Conservation (phyloP, 768 basidiomycete genomes). For the Mycena sanguinolenta region DNA sequence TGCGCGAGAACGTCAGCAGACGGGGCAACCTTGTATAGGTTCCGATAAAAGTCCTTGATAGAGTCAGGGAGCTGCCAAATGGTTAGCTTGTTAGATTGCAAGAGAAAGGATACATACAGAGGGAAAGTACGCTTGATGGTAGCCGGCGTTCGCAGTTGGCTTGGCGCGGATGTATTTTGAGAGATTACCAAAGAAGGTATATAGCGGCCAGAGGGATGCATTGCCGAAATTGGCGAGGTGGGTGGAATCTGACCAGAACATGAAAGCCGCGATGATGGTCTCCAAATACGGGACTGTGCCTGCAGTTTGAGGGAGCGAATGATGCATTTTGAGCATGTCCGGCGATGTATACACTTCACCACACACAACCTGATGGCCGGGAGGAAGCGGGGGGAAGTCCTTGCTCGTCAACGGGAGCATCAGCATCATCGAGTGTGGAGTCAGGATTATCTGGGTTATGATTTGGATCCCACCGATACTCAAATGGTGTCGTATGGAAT, state of each 20-base stretch:
- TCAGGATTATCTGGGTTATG: constrained; percentile 13
- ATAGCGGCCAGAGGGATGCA: constrained; percentile 49
- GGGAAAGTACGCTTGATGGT: constrained; percentile 43
- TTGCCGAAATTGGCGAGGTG: constrained; percentile 43
- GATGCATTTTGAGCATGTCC: constrained; percentile 35
- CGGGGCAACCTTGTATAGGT: constrained; percentile 22
- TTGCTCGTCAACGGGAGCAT: neutral
- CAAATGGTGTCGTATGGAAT: constrained; percentile 34
- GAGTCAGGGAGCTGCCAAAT: constrained; percentile 45
- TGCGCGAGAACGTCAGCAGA: constrained; percentile 43
- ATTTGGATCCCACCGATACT: constrained; percentile 25
- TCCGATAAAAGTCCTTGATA: constrained; percentile 43
- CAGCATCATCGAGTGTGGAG: neutral
- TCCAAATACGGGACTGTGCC: constrained; percentile 24
- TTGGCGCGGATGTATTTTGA: constrained; percentile 49
- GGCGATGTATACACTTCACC: constrained; percentile 41
- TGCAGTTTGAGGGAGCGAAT: constrained; percentile 14
- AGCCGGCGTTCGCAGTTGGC: constrained; percentile 6
- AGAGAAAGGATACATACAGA: constrained; percentile 32
- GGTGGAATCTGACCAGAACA: constrained; percentile 48
- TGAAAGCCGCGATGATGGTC: constrained; percentile 38
- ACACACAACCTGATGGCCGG: constrained; percentile 33
- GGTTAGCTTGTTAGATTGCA: neutral
- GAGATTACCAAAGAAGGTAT: constrained; percentile 48
- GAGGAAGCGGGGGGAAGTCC: constrained; percentile 14